These are phyloP conservation scores for Amyloporia xantha DNA, from an alignment of 768 basidiomycete genomes.

Conservation along the genomic window DNA sequence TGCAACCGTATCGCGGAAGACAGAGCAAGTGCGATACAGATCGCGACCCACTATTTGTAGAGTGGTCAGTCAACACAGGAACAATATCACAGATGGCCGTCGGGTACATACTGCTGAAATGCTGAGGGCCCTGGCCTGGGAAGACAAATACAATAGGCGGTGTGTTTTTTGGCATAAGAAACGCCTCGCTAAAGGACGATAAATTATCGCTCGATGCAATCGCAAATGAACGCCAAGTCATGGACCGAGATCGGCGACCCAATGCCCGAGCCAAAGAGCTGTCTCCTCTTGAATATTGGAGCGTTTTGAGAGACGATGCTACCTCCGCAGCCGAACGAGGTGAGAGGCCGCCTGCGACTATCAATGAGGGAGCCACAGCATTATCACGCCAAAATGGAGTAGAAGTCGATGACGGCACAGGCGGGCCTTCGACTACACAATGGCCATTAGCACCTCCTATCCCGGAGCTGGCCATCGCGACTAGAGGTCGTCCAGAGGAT, in stretches of 20 bases:
- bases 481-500: slow-evolving; percentile 23
- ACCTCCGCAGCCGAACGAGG: slow-evolving; percentile 5
- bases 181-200: not conserved
- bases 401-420: slow-evolving; percentile 1
- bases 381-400: not conserved
- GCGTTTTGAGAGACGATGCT: not conserved
- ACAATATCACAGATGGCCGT: not conserved
- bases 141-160: slow-evolving; percentile 31
- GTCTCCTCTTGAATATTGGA: not conserved
- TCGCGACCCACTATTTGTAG: slow-evolving; percentile 35
- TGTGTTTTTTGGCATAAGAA: not conserved
- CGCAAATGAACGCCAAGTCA: slow-evolving; percentile 9
- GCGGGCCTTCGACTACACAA: slow-evolving; percentile 32
- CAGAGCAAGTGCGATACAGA: slow-evolving; percentile 27
- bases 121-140: slow-evolving; percentile 35
- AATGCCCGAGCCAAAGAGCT: not conserved
- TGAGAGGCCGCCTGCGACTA: slow-evolving; percentile 9
- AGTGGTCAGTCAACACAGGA: too few relatives aligned
- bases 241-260: slow-evolving; percentile 9
- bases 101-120: slow-evolving; percentile 27
- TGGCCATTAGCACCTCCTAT: slow-evolving; percentile 43
- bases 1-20: slow-evolving; percentile 33
- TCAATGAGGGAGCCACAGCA: not conserved
- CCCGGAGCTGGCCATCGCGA: slow-evolving; percentile 37
- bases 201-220: slow-evolving; percentile 1